Base-by-base conservation (phyloP, 352 stramenopile species). In the Pythium utonaiense region DNA sequence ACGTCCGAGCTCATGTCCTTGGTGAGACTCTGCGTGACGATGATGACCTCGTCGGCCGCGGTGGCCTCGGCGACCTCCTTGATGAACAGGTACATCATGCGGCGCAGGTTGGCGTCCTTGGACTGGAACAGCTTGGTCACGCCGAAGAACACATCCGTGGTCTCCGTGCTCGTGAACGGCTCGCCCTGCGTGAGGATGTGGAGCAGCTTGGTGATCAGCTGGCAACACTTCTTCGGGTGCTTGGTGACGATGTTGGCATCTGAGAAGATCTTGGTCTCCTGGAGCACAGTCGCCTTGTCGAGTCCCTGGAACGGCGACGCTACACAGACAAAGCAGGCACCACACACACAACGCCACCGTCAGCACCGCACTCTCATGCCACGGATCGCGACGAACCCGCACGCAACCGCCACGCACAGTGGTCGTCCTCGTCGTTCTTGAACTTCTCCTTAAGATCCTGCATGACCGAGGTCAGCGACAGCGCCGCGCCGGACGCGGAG, bases 51-150 rank as follows among this genome's bases (percentile, higher is more conserved):
- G 57, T 93, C 82, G 13, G 90, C 84, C 24, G 89, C 86, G n/a
- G 89, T 96, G 21, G 85, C 86, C 60, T 97, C 90, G 0, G 87
- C 94, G 55, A 99, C 95, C 62, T 99, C 97, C 77, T 99, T 99
- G 70, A 99, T 98, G 71, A 99, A 99, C 3, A 99, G 77, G 77
- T 99, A 99, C 64, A 99, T 98, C 96, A 99, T 99, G 22, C 97
- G 84, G 19, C 98, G 80, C 51, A 99, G 74, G 41, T 97, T 98
- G 27, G 86, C 94, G 75, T 99, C 96, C 66, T 99, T 94, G 55
- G 84, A 98, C 86, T 99, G 98, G 74, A 99, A 99, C 19, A 99
- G 89, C 83, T 99, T 99, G 2, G 98, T 99, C 13, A 99, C 96
- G 16, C 96, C 97, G 61, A 99, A 99, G 74, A 99, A 99, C 17